phyloP scores from a whole-genome alignment of 495 filamentous ascomycete species.

The Pseudevernia furfuracea region DNA sequence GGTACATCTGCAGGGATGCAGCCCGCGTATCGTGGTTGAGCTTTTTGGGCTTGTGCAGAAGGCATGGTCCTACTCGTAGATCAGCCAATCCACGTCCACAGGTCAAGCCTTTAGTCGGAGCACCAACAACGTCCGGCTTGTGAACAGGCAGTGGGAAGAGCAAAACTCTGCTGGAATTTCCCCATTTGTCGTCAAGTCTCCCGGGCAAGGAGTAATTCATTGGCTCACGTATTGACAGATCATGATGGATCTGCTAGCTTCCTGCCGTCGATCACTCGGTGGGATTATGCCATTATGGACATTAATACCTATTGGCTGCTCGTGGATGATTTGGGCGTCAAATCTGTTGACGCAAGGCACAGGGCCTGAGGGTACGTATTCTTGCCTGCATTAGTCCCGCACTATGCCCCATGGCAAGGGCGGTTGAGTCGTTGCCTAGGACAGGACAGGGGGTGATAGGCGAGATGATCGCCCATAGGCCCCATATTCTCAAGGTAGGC shows the following conservation, averaged over 20 bases:
- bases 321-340: neutral
- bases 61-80: conserved; percentile 6
- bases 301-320: neutral
- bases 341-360: conserved; percentile 11
- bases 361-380: neutral
- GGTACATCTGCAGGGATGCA: conserved; percentile 4
- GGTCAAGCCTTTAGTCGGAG: neutral
- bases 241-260: conserved; percentile 11
- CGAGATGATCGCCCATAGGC: neutral
- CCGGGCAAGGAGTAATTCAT: neutral
- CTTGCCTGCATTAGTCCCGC: conserved; percentile 14
- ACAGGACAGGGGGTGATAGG: neutral
- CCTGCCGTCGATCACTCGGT: conserved; percentile 5
- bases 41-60: conserved; percentile 1
- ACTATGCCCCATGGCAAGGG: neutral
- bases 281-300: conserved; percentile 4
- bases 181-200: conserved; percentile 3
- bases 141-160: neutral
- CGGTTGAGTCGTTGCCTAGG: neutral
- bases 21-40: conserved; percentile 7
- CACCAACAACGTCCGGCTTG: neutral
- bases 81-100: conserved; percentile 4
- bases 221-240: conserved; percentile 14
- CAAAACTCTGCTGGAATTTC: neutral
- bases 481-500: too few species aligned